Conservation (phyloP, 345 rosid species). For the Mallotus nudiflorus region DNA sequence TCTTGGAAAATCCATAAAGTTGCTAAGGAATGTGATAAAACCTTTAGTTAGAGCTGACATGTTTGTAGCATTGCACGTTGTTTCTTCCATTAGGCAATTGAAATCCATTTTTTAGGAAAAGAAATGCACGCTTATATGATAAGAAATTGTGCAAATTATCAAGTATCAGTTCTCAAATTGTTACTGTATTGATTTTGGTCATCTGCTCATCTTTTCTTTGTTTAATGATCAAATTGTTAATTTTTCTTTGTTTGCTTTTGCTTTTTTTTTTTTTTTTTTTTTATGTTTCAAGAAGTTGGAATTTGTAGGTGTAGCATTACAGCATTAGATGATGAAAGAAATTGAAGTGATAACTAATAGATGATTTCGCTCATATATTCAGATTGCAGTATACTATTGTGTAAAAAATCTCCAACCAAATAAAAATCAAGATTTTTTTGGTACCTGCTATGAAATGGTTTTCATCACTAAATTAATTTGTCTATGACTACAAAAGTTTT, state of each 20-base stretch:
- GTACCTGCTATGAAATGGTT: neutral
- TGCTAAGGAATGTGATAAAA: conserved; percentile 32
- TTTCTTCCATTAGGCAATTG: conserved; percentile 37
- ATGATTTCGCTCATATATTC: neutral
- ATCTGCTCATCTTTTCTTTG: too few species aligned
- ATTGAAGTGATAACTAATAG: neutral
- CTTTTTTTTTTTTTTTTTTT: neutral
- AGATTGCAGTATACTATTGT: neutral
- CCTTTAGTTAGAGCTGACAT: conserved; percentile 39
- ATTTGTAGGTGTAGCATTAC: neutral
- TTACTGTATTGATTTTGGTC: too few species aligned
- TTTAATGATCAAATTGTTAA: neutral
- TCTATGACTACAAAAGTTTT: neutral
- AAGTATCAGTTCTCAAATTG: conserved; percentile 34
- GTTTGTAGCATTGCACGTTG: conserved; percentile 44
- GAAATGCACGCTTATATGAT: conserved; percentile 40
- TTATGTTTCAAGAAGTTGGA: neutral
- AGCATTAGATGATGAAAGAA: neutral
- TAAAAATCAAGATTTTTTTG: neutral
- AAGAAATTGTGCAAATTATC: conserved; percentile 40
- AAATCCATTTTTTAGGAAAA: conserved; percentile 35
- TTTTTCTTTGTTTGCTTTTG: neutral
- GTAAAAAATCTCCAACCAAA: neutral
- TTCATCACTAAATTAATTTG: neutral
- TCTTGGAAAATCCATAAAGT: conserved; percentile 32